These are phyloP conservation scores for Aspergillus sp. DNA, from an alignment of 2,329 filamentous ascomycete genomes.

Conservation along the genomic window DNA sequence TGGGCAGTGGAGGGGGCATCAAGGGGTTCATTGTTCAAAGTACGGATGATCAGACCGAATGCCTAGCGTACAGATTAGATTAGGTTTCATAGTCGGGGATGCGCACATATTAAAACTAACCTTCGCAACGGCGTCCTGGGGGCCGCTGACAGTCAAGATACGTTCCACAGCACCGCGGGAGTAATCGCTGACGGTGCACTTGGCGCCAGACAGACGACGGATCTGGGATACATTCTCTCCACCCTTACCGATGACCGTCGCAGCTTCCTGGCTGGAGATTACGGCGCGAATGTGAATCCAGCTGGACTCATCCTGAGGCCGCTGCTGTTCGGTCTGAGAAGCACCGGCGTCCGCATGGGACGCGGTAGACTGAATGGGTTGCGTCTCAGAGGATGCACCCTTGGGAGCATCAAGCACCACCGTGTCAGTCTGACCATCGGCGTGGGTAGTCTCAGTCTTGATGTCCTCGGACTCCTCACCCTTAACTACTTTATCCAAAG, in stretches of 20 bases:
- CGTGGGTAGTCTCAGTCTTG: conserved; percentile 18
- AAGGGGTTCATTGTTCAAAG: conserved; percentile 93
- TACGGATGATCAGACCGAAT: conserved; percentile 96
- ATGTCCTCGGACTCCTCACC: conserved; percentile 47
- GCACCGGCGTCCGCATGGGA: conserved; percentile 52
- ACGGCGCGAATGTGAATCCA: conserved; percentile 98
- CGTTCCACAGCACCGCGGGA: conserved; percentile 95
- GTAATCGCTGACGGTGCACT: conserved; percentile 98
- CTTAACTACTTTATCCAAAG: conserved; percentile 86
- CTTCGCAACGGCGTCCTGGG: conserved; percentile 95
- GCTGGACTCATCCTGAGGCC: conserved; percentile 79
- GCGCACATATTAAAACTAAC: conserved; percentile 49
- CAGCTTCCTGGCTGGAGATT: conserved; percentile 95
- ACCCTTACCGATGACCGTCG: conserved; percentile 96
- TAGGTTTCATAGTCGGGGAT: not conserved
- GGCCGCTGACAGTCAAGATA: conserved; percentile 93
- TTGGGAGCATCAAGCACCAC: conserved; percentile 65
- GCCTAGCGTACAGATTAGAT: conserved; percentile 54
- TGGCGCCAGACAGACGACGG: conserved; percentile 88
- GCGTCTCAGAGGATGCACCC: conserved; percentile 49
- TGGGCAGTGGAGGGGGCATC: conserved; percentile 83
- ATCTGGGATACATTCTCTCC: conserved; percentile 99
- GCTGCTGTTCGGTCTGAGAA: conserved; percentile 38
- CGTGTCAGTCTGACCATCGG: conserved; percentile 60
- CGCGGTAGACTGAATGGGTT: conserved; percentile 58